Base-by-base conservation (phyloP, 2,329 filamentous ascomycete species). In the Ascochyta rabiei region DNA sequence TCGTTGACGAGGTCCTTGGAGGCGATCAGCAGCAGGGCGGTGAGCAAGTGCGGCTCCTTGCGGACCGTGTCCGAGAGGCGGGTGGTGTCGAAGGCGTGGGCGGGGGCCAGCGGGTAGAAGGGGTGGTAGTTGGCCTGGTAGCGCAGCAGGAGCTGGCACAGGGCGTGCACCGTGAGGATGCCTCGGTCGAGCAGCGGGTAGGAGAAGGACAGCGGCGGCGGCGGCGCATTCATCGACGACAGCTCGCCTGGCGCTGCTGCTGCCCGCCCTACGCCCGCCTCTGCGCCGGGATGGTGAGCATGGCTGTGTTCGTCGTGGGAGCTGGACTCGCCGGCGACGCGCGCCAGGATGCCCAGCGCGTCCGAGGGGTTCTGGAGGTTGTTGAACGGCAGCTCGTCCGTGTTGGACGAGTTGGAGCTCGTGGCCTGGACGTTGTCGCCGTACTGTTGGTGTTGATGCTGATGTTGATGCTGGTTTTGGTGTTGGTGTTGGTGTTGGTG, bases 1-100 rank as follows among this genome's bases (percentile, higher is more conserved):
- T 87, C 84, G 6, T 87, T 81, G 1, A 83, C 80, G n/a, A 89
- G 76, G 63, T 91, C 87, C 71, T 89, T 88, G 7, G 88, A 89
- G 4, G 87, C 85, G 43, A 91, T 87, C 1, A 87, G 87, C 4
- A 91, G 76, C 2, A 90, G 84, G 0, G 88, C 87, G 0, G 88
- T 90, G 15, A 90, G 79, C 0, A 91, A 77, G 65, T 90, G 85
- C 26, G 83, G 85, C 65, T 90, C 87, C 24, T 83, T 82, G 2
- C 80, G 77, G 5, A 85, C 84, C 57, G 85, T 84, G 16, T 80
- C 76, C 23, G 82, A 76, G 9, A 89, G 72, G 51, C 82, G 76
- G 13, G 76, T 70, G 34, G 80, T 77, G 57, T 85, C 79, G 59
- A 88, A 83, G 38, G 86, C 84, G 59, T 82, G 81, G 33, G 80